Evolutionary conservation across 352 stramenopile genomes (phyloP), one percentile per base, ranked within the genome.

Genomic region (Phytophthora cryptogea): DNA sequence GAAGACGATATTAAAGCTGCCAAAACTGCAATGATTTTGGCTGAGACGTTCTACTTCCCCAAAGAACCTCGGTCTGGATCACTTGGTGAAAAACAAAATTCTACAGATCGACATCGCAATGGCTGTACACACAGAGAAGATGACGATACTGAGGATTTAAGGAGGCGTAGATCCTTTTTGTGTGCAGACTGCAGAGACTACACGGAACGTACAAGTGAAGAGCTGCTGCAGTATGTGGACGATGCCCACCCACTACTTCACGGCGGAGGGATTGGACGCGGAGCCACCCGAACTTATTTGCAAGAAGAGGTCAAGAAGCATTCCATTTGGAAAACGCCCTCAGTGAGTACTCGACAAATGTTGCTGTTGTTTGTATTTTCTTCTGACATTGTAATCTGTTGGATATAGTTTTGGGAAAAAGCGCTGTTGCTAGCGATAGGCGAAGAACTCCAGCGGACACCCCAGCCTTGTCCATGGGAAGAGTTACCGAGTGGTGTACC

Each of bases 21-120:
- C 41, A 95, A 95, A 69, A 95, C 83, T 1, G 86, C 86, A 28
- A 95, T 95, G 82, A 95, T 95, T 35, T 70, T 95, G 23, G 81
- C 86, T 1, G 86, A 92, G 44, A 95, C 86, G 2, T 95, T 95
- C 42, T 95, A 93, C 40, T 54, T 63, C 9, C 68, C 68, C 3
- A 76, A 72, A 45, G 30, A 48, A 10, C n/a, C 13, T 47, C 32
- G 33, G 17, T 32, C 35, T 23, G n/a, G 10, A 44, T 45, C 44
- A 39, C 37, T 17, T 13, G 40, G 35, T 11, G 49, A 53, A 5
- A 39, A 44, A 16, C 43, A 41, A 39, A 40, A 63, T 28, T 2
- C 28, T 5, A 9, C 1, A 9, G 51, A 43, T 5, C 20, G 35
- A 27, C 45, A n/a, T 50, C 23, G 41, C 11, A 55, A 71, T 47